Conservation (phyloP, 2,329 filamentous ascomycete species). For the Capronia epimyces region DNA sequence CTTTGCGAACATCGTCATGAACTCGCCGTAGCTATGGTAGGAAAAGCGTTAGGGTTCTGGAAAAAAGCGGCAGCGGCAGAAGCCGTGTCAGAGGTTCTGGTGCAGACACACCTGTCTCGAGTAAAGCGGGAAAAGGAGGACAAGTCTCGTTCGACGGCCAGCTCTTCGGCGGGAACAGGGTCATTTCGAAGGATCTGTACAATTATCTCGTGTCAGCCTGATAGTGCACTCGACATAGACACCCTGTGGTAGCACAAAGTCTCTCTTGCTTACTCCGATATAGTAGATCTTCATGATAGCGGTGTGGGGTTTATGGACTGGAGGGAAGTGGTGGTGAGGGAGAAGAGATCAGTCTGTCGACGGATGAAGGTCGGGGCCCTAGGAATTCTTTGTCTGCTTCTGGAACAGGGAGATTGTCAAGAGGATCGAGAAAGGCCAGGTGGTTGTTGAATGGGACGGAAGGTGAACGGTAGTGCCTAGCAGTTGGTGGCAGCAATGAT, state of each 20-base stretch:
- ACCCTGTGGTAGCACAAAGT: not conserved
- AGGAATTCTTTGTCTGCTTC: no score
- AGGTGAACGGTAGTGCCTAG: no score
- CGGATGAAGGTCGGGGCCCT: not conserved
- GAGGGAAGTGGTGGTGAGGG: not conserved
- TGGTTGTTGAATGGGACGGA: no score
- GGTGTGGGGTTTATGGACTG: constrained; percentile 8
- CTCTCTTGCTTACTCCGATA: constrained; percentile 30
- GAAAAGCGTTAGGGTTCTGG: constrained; percentile 3
- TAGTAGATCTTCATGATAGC: constrained; percentile 35
- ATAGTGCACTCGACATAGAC: not conserved
- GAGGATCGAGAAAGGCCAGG: no score
- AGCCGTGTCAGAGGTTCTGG: not conserved
- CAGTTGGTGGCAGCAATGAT: no score
- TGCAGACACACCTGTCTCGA: constrained; percentile 54
- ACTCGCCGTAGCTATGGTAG: constrained; percentile 50
- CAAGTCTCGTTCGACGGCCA: constrained; percentile 71
- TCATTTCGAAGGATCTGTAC: constrained; percentile 74
- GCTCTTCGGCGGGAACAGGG: constrained; percentile 67
- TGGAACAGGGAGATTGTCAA: no score
- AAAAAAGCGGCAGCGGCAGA: not conserved
- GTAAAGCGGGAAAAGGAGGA: constrained; percentile 76
- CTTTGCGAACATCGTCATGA: constrained; percentile 81
- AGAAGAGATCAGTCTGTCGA: not conserved
- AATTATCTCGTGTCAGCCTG: not conserved